phyloP scores from a whole-genome alignment of 2,329 filamentous ascomycete species.

The Massarina eburnea region DNA sequence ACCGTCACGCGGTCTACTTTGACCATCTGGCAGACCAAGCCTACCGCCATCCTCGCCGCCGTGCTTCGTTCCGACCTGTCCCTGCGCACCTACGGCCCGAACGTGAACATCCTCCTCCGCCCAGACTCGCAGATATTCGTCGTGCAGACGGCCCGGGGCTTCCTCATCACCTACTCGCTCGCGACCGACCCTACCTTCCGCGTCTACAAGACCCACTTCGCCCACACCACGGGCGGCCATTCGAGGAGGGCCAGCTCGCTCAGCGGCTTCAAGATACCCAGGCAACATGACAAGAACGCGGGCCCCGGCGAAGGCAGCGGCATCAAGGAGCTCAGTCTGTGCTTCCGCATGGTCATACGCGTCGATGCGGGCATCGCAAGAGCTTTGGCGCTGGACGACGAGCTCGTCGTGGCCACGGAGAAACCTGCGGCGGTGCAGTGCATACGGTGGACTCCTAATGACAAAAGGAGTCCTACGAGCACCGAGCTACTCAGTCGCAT shows the following conservation, averaged over 20 bases:
- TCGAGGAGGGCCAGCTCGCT: conserved; percentile 53
- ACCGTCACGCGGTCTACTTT: conserved; percentile 83
- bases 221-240: conserved; percentile 51
- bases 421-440: conserved; percentile 96
- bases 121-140: conserved; percentile 92
- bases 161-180: conserved; percentile 91
- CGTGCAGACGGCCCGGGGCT: conserved; percentile 81
- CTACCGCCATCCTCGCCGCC: conserved; percentile 82
- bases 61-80: conserved; percentile 81
- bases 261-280: conserved; percentile 40
- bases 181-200: conserved; percentile 79
- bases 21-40: conserved; percentile 97
- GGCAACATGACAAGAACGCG: conserved; percentile 43
- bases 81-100: conserved; percentile 78
- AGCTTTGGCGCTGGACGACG: conserved; percentile 86
- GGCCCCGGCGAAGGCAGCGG: conserved; percentile 81
- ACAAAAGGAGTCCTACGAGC: conserved; percentile 77
- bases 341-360: conserved; percentile 97
- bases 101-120: conserved; percentile 79
- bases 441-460: conserved; percentile 90
- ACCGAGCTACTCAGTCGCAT: conserved; percentile 89
- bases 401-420: conserved; percentile 85
- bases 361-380: conserved; percentile 93
- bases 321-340: conserved; percentile 82
- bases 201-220: conserved; percentile 83